Evolutionary conservation across 805 yeast species (phyloP), one percentile per base, ranked within the genome.

Genomic region (Wickerhamiella cacticola): DNA sequence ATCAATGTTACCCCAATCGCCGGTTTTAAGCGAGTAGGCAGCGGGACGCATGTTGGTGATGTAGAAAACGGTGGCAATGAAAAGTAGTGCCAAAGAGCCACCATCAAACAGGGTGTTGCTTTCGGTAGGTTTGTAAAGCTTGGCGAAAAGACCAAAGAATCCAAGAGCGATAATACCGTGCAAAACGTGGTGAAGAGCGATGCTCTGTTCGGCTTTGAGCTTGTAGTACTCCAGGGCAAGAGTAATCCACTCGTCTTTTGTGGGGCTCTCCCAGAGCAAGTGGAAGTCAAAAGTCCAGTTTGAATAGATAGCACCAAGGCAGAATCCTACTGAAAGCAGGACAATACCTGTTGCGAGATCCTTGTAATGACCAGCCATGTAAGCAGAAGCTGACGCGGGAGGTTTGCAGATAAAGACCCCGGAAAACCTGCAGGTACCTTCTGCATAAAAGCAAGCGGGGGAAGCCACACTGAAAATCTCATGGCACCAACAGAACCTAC

Each of bases 1-100:
- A 58, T 83, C 84, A 45, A 92, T 95, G 45, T 89, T 97, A 55
- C 96, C 97, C 97, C 97, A 89, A 51, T 77, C 70, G 39, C 87
- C 88, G 50, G 73, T 64, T 23, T 77, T 56, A 48, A 85, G 76
- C 49, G 88, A 76, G 55, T 74, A 73, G 34, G 80, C 69, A 48
- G 97, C 97, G 46, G 82, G 76, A 60, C 85, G 75, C 55, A 89
- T 70, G 68, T 92, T 92, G 53, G 95, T 82, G 58, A 89, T 68
- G 65, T 87, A 92, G 57, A 89, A 75, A 57, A 89, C 78, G 40
- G 82, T 66, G 16, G 82, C 82, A 31, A 79, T 68, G 63, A 87
- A 80, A 61, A 74, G 75, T 50, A 84, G 72, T n/a, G 76, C 78
- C 55, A 88, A 69, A 9, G 94, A 71, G 39, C 88, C 94, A 57